Base-by-base conservation (phyloP, 2,329 filamentous ascomycete species). In the Xylaria sp. region DNA sequence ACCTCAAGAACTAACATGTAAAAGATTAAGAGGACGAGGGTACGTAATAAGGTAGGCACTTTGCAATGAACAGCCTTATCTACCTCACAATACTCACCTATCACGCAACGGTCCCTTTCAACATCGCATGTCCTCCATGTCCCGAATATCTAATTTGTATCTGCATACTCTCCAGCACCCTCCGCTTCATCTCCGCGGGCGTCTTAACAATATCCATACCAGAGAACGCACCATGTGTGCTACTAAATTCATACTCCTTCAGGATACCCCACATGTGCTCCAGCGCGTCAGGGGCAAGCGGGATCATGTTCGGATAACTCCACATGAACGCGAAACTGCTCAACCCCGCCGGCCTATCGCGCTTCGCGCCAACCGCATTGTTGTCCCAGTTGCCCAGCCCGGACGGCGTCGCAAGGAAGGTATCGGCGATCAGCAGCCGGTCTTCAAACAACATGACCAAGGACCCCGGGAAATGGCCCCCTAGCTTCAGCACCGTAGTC, bases 401-500 rank as follows among this genome's bases (percentile, higher is more conserved):
- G 3, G 85, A 84, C 0, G 92, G 91, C 3, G 91, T 91, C 28
- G 90, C 92, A 72, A 93, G 85, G 57, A 96, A 85, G 2, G 91
- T 93, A 80, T 97, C 93, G 6, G 93, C 92, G 66, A 94, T 86
- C 68, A 95, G 85, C n/a, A 96, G 80, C 57, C 84, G 85, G 0
- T 81, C 80, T 20, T 86, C 84, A 79, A 88, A 92, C 28, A 91
- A 85, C 69, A 92, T 77, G 2, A 94, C 88, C 68, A 91, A 80
- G 72, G 89, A 92, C 0, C 93, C 93, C 0, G 91, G 90, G 75
- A 96, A 96, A 81, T 97, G 93, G 0, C 93, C 93, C 0, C 92
- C 92, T 0, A 91, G 84, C 78, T 93, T 93, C 61, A 95, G 83
- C 0, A 87, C 88, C 39, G 82, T 66, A 13, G 69, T 68, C 2